A percentile compares a stretch with the other conserved stretches of the same genome.
phyloP scores from a whole-genome alignment of 1,284 basidiomycete species.

The Sanghuangporus sanghuang region DNA sequence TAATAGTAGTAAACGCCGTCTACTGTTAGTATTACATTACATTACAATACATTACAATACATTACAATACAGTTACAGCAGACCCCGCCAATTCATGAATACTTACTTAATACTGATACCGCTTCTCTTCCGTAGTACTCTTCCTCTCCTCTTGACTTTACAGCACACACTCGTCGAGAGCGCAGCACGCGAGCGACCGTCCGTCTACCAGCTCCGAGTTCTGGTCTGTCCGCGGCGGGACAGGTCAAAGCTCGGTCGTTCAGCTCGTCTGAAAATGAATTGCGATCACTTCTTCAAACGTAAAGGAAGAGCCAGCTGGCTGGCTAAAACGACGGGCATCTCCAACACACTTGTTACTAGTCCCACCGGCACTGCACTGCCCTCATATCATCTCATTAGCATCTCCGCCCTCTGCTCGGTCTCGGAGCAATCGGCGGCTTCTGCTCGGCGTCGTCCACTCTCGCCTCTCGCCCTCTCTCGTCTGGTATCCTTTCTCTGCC shows the following conservation, averaged over 20 bases:
- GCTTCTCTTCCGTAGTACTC: not conserved
- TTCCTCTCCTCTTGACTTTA: too few species aligned
- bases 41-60: not conserved
- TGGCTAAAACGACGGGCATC: conserved; percentile 46
- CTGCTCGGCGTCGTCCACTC: not conserved
- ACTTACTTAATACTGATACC: not conserved
- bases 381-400: too few species aligned
- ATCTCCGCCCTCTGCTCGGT: too few species aligned
- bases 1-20: not conserved
- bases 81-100: not conserved
- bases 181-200: too few species aligned
- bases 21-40: too few species aligned
- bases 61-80: not conserved
- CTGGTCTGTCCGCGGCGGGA: too few species aligned
- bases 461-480: not conserved
- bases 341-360: conserved; percentile 48
- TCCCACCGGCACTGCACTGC: conserved; percentile 45
- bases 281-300: conserved; percentile 60
- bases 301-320: conserved; percentile 74
- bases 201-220: too few species aligned
- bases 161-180: too few species aligned
- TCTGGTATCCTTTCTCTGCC: too few species aligned
- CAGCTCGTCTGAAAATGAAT: not conserved
- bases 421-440: not conserved
- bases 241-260: not conserved